Evolutionary conservation across 495 filamentous ascomycete genomes (phyloP), one percentile per base, ranked within the genome.

Genomic region (Xylaria acuta): DNA sequence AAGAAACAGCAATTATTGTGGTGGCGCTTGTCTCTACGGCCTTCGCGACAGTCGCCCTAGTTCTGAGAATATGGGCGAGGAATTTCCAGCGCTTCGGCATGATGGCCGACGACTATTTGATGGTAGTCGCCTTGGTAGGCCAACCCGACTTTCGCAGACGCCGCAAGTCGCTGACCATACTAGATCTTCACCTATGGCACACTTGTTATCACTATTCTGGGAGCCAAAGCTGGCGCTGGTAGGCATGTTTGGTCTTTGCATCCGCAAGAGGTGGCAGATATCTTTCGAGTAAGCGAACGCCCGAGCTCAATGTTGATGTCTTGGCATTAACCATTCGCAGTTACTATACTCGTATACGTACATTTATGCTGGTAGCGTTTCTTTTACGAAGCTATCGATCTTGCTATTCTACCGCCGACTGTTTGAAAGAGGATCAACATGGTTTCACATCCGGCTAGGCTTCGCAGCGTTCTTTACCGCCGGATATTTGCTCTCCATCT

Each of bases 321-420:
- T 8, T 30, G 12, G 30, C 1, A 66, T 36, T 75, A 25, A 73
- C 40, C 7, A 30, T 36, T 25, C 16, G 41, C 43, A 79, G 79
- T 54, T 81, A 22, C 74, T 83, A 36, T 82, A 77, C n/a, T 45
- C 80, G 0, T 80, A 80, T 41, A 78, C 76, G 6, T 80, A 76
- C 56, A 71, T 83, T 60, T 83, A 85, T 65, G 79, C 79, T 5
- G 75, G 73, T 27, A 67, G 74, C 0, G 76, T 79, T 51, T 75
- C 82, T 47, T 75, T 77, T 41, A 82, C 77, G 51, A 80, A 80
- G 60, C 49, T 82, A 38, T 83, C 82, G 3, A 82, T 84, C 45
- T 66, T 82, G 8, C 69, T 78, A 2, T 82, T 83, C 66, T 83
- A 82, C 63, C 67, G 74, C 25, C 76, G 81, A 11, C 56, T 82